Evolutionary conservation across 345 rosid genomes (phyloP).

Genomic region (Linum lewisii): DNA sequence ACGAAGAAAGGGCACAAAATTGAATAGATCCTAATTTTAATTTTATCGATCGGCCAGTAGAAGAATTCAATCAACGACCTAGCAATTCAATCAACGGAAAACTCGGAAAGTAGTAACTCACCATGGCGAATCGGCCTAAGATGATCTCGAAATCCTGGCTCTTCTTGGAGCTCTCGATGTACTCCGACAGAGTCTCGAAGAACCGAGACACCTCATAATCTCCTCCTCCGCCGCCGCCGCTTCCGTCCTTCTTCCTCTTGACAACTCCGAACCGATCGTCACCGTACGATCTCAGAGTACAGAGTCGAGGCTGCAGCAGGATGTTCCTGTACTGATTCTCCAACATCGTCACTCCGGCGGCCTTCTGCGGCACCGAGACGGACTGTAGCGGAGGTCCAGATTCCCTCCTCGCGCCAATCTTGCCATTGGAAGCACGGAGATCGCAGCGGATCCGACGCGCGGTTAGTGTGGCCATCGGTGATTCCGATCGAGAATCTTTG

Average conservation of each 20-base stretch:
- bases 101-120: constrained; percentile 6
- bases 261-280: constrained; percentile 40
- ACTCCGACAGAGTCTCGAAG: constrained; percentile 68
- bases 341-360: background rate
- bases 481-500: constrained; percentile 8
- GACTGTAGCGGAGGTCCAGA: constrained; percentile 15
- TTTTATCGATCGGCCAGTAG: too few species aligned
- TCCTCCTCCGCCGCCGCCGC: constrained; percentile 29
- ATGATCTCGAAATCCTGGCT: constrained; percentile 86
- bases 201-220: constrained; percentile 38
- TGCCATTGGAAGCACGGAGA: background rate
- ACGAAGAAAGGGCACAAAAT: background rate
- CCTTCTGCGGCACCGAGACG: constrained; percentile 17
- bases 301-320: constrained; percentile 70
- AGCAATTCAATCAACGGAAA: background rate
- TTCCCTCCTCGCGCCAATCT: constrained; percentile 18
- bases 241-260: constrained; percentile 22
- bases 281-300: constrained; percentile 79
- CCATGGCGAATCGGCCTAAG: constrained; percentile 92
- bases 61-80: background rate
- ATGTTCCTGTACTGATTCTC: constrained; percentile 43
- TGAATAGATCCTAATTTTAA: background rate
- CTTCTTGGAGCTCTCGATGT: constrained; percentile 80
- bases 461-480: constrained; percentile 47
- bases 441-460: constrained; percentile 24